Percentiles rank a stretch among this genome's conserved stretches.
These are phyloP conservation scores for Canariomyces notabilis DNA, from an alignment of 2,329 filamentous ascomycete genomes.

Conservation along the genomic window DNA sequence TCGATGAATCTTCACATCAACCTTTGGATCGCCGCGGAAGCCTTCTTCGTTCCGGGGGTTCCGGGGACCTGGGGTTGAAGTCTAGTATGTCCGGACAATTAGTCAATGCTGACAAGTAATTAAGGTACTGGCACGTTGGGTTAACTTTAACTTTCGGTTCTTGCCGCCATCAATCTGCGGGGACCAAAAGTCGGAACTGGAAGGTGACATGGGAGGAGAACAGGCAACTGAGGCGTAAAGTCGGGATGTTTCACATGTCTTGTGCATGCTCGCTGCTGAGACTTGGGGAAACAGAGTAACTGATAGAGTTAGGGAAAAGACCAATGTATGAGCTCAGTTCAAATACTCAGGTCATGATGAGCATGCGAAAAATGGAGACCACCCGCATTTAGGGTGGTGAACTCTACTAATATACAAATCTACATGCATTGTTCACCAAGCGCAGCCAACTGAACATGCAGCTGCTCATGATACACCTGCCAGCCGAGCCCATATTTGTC, in stretches of 20 bases:
- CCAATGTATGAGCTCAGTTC: too few relatives aligned
- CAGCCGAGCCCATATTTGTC: neutral
- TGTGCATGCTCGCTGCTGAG: too few relatives aligned
- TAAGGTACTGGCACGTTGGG: constrained; percentile 10
- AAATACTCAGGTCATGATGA: too few relatives aligned
- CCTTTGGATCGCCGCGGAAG: too few relatives aligned
- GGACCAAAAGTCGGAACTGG: constrained; percentile 1
- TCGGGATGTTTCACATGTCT: neutral
- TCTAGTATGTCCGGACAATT: constrained; percentile 9
- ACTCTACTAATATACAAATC: constrained; percentile 22
- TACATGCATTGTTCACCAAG: constrained; percentile 14
- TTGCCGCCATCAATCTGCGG: constrained; percentile 10
- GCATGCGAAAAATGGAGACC: too few relatives aligned
- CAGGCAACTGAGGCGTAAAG: neutral
- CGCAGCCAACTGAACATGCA: constrained; percentile 3
- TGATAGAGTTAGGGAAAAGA: too few relatives aligned
- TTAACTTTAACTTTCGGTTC: constrained; percentile 6
- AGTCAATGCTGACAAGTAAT: constrained; percentile 24
- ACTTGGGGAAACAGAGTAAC: too few relatives aligned
- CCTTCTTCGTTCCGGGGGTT: constrained; percentile 12
- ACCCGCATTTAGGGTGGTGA: neutral
- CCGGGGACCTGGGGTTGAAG: neutral
- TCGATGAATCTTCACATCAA: too few relatives aligned
- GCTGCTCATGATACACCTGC: constrained; percentile 1
- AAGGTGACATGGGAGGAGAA: constrained; percentile 3